Evolutionary conservation across 2,329 filamentous ascomycete species (phyloP).

Genomic region (Pezicula neosporulosa): DNA sequence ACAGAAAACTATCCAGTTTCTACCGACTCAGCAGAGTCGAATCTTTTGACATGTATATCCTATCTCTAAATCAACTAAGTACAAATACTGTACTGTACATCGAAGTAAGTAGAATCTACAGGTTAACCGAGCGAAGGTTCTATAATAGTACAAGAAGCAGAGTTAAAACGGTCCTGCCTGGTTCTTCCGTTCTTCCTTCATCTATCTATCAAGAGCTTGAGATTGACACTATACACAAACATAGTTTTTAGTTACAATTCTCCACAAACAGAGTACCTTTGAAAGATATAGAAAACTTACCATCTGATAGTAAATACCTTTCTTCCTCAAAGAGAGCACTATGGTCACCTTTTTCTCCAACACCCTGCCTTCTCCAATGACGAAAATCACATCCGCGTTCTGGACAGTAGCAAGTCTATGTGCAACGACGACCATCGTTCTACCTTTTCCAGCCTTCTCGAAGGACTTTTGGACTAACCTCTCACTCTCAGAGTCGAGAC

Average conservation of each 20-base stretch:
- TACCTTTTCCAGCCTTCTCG: slow-evolving; percentile 56
- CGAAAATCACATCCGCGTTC: slow-evolving; percentile 52
- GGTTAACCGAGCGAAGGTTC: too few relatives aligned
- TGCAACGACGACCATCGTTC: slow-evolving; percentile 72
- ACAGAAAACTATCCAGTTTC: too few relatives aligned
- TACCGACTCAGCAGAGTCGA: too few relatives aligned
- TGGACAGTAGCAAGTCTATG: slow-evolving; percentile 73
- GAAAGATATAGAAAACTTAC: background rate
- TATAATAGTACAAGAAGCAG: too few relatives aligned
- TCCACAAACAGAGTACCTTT: too few relatives aligned
- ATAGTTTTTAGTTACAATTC: too few relatives aligned
- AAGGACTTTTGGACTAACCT: slow-evolving; percentile 59
- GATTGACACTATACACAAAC: background rate
- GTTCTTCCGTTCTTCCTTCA: too few relatives aligned
- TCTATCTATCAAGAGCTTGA: background rate
- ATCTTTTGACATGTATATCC: too few relatives aligned
- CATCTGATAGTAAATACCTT: slow-evolving; percentile 6
- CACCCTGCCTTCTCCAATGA: slow-evolving; percentile 3
- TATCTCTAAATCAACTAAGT: too few relatives aligned
- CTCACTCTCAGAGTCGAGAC: slow-evolving; percentile 51
- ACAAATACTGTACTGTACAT: too few relatives aligned
- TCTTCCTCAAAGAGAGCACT: background rate
- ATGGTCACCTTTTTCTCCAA: slow-evolving; percentile 3
- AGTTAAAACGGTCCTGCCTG: too few relatives aligned
- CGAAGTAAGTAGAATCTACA: too few relatives aligned